Evolutionary conservation across 768 basidiomycete species (phyloP).

Genomic region (Tulasnella sp.): DNA sequence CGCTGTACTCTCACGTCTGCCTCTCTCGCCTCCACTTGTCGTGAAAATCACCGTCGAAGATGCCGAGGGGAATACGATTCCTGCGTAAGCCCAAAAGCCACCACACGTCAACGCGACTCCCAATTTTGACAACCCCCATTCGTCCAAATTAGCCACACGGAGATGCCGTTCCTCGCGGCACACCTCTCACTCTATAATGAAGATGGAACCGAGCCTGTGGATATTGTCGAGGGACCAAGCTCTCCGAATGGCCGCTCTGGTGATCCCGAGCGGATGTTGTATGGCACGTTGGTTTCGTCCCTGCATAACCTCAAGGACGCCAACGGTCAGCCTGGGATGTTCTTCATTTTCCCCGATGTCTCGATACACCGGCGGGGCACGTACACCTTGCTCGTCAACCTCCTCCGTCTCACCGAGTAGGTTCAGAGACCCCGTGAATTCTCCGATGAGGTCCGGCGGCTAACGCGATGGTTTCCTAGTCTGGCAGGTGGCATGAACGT

Average conservation of each 20-base stretch:
- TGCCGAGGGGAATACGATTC: slow-evolving; percentile 60
- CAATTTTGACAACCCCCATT: slow-evolving; percentile 30
- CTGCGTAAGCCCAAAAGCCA: slow-evolving; percentile 55
- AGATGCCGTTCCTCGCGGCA: slow-evolving; percentile 83
- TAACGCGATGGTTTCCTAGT: slow-evolving; percentile 33
- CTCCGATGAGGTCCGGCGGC: neutral
- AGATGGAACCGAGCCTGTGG: slow-evolving; percentile 60
- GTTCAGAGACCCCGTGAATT: slow-evolving; percentile 33
- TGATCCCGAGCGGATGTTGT: slow-evolving; percentile 58
- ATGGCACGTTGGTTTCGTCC: slow-evolving; percentile 81
- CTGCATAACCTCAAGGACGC: slow-evolving; percentile 76
- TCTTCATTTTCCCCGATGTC: slow-evolving; percentile 88
- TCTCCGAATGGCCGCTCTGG: slow-evolving; percentile 36
- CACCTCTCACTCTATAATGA: slow-evolving; percentile 71
- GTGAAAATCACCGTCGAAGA: slow-evolving; percentile 74
- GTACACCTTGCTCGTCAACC: slow-evolving; percentile 68
- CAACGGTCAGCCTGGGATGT: slow-evolving; percentile 74
- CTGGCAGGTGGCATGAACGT: slow-evolving; percentile 48
- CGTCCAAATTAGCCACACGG: slow-evolving; percentile 57
- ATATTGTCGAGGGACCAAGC: slow-evolving; percentile 42
- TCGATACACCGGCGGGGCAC: slow-evolving; percentile 74
- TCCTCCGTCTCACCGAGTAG: slow-evolving; percentile 73
- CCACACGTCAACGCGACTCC: slow-evolving; percentile 38
- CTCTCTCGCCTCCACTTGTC: slow-evolving; percentile 79
- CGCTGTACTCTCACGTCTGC: slow-evolving; percentile 64